Percentiles rank a stretch among this genome's conserved stretches.
Conservation (phyloP, 441 rosid species). For the Macaranga tanarius region DNA sequence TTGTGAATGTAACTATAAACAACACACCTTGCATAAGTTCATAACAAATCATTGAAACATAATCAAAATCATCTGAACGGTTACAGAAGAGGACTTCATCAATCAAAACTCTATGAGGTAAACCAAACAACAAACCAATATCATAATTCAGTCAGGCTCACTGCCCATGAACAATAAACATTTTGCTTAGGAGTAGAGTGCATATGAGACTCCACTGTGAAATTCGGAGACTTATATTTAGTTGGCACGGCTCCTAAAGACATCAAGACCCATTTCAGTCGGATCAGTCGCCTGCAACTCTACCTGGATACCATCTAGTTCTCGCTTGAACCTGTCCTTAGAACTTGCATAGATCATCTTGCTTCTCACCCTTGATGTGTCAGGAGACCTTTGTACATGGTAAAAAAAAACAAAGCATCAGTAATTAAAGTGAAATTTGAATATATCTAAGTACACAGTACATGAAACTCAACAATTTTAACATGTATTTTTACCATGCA, state of each 20-base stretch:
- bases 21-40: slow-evolving; percentile 29
- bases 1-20: slow-evolving; percentile 24
- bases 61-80: slow-evolving; percentile 24
- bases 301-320: slow-evolving; percentile 57
- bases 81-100: slow-evolving; percentile 21
- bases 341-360: slow-evolving; percentile 75
- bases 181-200: slow-evolving; percentile 34
- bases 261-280: slow-evolving; percentile 66
- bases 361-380: slow-evolving; percentile 56
- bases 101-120: slow-evolving; percentile 7
- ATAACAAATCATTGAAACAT: slow-evolving; percentile 25
- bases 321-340: slow-evolving; percentile 66
- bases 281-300: slow-evolving; percentile 77
- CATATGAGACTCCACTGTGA: slow-evolving; percentile 17
- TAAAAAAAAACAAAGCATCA: background rate
- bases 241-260: slow-evolving; percentile 54
- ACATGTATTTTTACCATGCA: slow-evolving; percentile 46
- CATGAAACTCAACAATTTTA: background rate
- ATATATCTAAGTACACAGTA: background rate
- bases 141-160: slow-evolving; percentile 44
- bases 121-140: slow-evolving; percentile 37
- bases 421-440: background rate
- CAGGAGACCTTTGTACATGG: slow-evolving; percentile 50
- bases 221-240: slow-evolving; percentile 23
- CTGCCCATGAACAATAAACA: slow-evolving; percentile 43